Conservation (phyloP, 352 stramenopile genomes). For the Elongisporangium anandrum region DNA sequence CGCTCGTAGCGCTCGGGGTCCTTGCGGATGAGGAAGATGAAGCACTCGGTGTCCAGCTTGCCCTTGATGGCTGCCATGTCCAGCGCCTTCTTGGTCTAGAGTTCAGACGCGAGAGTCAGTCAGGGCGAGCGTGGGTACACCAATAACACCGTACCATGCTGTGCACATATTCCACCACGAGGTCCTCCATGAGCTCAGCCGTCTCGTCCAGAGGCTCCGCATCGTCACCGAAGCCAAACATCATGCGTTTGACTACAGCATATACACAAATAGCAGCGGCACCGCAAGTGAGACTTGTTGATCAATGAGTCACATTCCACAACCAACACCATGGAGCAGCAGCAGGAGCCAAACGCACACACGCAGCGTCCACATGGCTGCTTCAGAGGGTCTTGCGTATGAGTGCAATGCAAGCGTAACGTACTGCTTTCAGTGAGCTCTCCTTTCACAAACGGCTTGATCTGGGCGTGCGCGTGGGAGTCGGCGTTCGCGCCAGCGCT, state of each 20-base stretch:
- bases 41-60: slow-evolving; percentile 85
- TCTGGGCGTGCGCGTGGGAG: slow-evolving; percentile 7
- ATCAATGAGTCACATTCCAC: not conserved
- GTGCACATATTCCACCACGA: slow-evolving; percentile 79
- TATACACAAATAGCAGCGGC: not conserved
- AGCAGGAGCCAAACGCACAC: too few relatives aligned
- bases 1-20: slow-evolving; percentile 78
- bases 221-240: slow-evolving; percentile 85
- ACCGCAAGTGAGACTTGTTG: too few relatives aligned
- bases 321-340: slow-evolving; percentile 1
- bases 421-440: slow-evolving; percentile 81
- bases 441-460: slow-evolving; percentile 77
- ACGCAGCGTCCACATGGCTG: too few relatives aligned
- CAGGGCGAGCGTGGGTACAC: too few relatives aligned
- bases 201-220: slow-evolving; percentile 66
- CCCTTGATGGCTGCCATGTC: slow-evolving; percentile 77
- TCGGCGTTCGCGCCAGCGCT: slow-evolving; percentile 8
- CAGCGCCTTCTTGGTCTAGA: slow-evolving; percentile 83
- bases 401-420: slow-evolving; percentile 10
- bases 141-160: slow-evolving; percentile 67
- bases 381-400: too few relatives aligned
- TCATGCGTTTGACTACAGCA: slow-evolving; percentile 82
- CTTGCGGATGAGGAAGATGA: slow-evolving; percentile 88
- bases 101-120: not conserved
- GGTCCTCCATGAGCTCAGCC: slow-evolving; percentile 80